Base-by-base conservation (phyloP, 2,329 filamentous ascomycete species). In the Ascochyta koolunga region DNA sequence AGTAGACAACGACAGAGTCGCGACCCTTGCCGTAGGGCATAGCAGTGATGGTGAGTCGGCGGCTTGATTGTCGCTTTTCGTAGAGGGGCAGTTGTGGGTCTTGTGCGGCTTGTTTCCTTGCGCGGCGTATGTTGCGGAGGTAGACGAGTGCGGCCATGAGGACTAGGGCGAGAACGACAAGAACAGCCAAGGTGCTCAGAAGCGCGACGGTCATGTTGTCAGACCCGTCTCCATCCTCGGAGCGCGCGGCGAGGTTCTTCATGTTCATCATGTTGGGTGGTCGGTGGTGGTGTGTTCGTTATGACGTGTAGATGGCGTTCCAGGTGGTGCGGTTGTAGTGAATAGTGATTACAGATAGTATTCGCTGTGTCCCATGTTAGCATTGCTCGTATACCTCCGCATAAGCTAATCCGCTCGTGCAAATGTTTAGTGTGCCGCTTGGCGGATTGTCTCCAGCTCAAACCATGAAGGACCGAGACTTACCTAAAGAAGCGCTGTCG, bases 181-280 rank as follows among this genome's bases (percentile, higher is more conserved):
- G 81, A 59, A 88, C 87, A 64, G 98, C 81, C 50, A 98, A 83
- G 54, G 86, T 83, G 66, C 96, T 89, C 72, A 96, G 80, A 37
- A 96, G 84, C 70, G 91, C 87, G 73, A 93, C 81, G 78, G 89
- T 86, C 39, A 83, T 82, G 32, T 78, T 77, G 57, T 80, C 84
- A 64, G 89, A 79, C 65, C 79, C 77, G 54, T 77, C 77, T 64
- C 76, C 63, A 50, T 69, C 66, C 59, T 76, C 68, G 69, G 80
- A 77, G 64, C 73, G 73, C 61, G 86, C 83, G 69, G 77, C 74
- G 65, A 82, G 78, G 61, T 88, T 69, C 50, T 71, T 74, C 59
- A 82, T 63, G 56, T 76, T 76, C 74, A 79, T 79, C 66, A 70
- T 72, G 60, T 39, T 64, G 60, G 54, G 33, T 60, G 39, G 58